phyloP scores from a whole-genome alignment of 225 moss, liverwort and hornwort species.

The Climacium dendroides region DNA sequence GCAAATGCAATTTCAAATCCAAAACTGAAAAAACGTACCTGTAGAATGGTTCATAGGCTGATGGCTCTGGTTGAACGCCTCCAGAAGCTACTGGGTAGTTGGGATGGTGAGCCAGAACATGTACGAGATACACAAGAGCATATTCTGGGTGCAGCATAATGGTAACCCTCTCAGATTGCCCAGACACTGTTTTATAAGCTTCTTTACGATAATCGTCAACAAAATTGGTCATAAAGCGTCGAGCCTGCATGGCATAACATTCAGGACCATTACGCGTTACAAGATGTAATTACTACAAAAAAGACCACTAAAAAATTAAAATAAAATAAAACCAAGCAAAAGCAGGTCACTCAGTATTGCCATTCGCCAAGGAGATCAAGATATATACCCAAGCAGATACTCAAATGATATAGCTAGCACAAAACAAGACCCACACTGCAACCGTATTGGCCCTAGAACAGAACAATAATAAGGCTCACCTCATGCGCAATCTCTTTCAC shows the following conservation, averaged over 20 bases:
- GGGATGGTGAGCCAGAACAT: constrained; percentile 71
- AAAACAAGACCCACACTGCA: neutral
- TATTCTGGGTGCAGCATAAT: constrained; percentile 78
- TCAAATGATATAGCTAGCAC: neutral
- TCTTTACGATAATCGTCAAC: constrained; percentile 69
- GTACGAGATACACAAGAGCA: constrained; percentile 66
- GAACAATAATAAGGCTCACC: constrained; percentile 18
- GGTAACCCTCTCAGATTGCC: constrained; percentile 61
- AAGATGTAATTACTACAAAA: neutral
- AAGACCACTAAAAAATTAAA: neutral
- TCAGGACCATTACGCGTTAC: neutral
- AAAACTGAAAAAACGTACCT: constrained; percentile 15
- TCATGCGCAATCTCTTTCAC: constrained; percentile 50
- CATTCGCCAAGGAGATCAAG: neutral
- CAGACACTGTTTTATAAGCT: constrained; percentile 43
- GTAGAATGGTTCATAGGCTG: constrained; percentile 61
- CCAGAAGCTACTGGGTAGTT: constrained; percentile 36
- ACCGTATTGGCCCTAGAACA: neutral
- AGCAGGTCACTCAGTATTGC: neutral
- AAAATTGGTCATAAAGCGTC: constrained; percentile 58
- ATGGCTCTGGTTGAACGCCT: constrained; percentile 28
- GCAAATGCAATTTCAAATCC: neutral
- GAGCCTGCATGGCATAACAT: constrained; percentile 32
- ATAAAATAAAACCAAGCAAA: neutral
- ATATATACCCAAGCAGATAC: neutral